phyloP scores from a whole-genome alignment of 306 rosid genomes.

The Cucumis hystrix region DNA sequence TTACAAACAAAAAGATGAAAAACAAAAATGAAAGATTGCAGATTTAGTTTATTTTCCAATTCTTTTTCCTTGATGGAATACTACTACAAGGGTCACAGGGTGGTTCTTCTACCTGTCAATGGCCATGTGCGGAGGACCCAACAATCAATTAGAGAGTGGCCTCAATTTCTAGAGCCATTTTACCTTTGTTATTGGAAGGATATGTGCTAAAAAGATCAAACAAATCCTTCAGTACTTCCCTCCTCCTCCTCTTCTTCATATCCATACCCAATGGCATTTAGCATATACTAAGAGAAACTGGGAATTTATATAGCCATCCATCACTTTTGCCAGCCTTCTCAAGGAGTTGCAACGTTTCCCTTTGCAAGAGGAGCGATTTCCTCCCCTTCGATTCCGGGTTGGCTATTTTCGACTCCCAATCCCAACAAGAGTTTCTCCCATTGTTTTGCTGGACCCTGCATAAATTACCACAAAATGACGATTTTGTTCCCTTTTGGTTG shows the following conservation, averaged over 20 bases:
- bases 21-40: not conserved
- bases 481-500: not conserved
- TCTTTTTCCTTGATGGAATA: not conserved
- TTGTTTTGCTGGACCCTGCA: slow-evolving; percentile 64
- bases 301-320: not conserved
- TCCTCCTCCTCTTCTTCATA: not conserved
- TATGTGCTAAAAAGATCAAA: not conserved
- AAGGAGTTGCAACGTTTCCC: slow-evolving; percentile 69
- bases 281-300: slow-evolving; percentile 4
- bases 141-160: not conserved
- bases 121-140: not conserved
- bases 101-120: not conserved
- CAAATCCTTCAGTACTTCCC: not conserved
- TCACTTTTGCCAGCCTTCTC: slow-evolving; percentile 14
- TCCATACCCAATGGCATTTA: not conserved
- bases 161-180: not conserved
- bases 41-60: not conserved
- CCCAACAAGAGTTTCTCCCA: slow-evolving; percentile 68
- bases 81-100: not conserved
- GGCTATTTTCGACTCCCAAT: slow-evolving; percentile 49
- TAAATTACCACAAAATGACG: not conserved
- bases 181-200: not conserved
- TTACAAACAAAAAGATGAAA: not conserved
- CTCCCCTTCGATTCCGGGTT: slow-evolving; percentile 57
- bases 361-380: slow-evolving; percentile 73